These are phyloP conservation scores for Arabidopsis thaliana DNA, from an alignment of 345 rosid genomes.

Conservation along the genomic window DNA sequence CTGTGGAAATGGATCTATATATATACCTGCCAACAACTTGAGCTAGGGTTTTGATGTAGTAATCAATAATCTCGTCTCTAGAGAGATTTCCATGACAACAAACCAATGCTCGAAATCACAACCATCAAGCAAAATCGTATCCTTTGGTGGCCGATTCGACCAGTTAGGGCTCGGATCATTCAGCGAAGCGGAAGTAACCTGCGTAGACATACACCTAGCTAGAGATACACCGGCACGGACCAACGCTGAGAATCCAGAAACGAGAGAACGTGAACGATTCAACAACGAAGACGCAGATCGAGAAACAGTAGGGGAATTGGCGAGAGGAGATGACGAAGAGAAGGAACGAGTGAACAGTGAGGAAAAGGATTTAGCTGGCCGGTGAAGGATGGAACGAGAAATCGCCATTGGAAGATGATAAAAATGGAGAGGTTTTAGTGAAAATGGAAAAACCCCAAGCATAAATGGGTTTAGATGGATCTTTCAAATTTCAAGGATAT, in stretches of 20 bases:
- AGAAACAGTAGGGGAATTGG: conserved; percentile 18
- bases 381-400: conserved; percentile 48
- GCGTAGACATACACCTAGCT: conserved; percentile 48
- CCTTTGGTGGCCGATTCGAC: conserved; percentile 88
- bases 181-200: conserved; percentile 64
- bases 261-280: conserved; percentile 7
- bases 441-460: neutral
- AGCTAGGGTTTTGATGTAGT: conserved; percentile 74
- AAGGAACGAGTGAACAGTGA: conserved; percentile 10
- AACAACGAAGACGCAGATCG: conserved; percentile 5
- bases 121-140: conserved; percentile 83
- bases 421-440: conserved; percentile 12
- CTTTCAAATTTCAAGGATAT: too few species aligned
- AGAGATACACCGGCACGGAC: neutral
- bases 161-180: conserved; percentile 75
- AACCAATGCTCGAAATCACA: conserved; percentile 97
- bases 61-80: conserved; percentile 80
- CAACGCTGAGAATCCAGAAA: neutral
- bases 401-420: conserved; percentile 45
- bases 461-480: too few species aligned
- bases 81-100: conserved; percentile 73
- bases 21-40: conserved; percentile 69
- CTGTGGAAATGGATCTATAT: too few species aligned
- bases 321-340: conserved; percentile 22
- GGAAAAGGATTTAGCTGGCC: conserved; percentile 42